phyloP scores from a whole-genome alignment of 2,329 filamentous ascomycete species.

The Alternaria consortialis region DNA sequence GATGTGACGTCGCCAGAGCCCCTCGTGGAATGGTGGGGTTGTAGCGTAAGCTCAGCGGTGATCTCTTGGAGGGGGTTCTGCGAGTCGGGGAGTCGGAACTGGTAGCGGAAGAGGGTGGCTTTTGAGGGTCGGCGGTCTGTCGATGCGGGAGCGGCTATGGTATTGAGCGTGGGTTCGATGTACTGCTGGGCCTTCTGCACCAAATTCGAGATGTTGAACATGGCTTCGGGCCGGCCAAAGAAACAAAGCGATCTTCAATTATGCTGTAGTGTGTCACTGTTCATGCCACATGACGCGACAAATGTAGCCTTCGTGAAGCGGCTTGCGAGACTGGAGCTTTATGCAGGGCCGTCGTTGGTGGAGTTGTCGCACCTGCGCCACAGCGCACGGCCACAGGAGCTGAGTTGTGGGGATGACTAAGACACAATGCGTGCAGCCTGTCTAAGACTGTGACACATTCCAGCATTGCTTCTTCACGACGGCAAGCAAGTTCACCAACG shows the following conservation, averaged over 20 bases:
- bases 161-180: conserved; percentile 85
- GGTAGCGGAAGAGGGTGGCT: conserved; percentile 89
- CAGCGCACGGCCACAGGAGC: conserved; percentile 21
- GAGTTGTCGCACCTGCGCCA: conserved; percentile 17
- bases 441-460: neutral
- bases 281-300: conserved; percentile 42
- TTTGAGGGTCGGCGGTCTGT: conserved; percentile 87
- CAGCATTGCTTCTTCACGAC: neutral
- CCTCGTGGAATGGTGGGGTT: conserved; percentile 69
- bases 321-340: conserved; percentile 23
- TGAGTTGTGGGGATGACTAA: conserved; percentile 18
- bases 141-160: conserved; percentile 65
- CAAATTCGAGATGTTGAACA: conserved; percentile 73
- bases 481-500: neutral
- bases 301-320: conserved; percentile 21
- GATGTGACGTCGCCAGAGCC: conserved; percentile 46
- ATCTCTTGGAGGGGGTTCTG: conserved; percentile 97
- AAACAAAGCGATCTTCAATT: conserved; percentile 21
- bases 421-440: neutral
- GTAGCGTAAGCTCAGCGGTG: conserved; percentile 89
- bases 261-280: conserved; percentile 13
- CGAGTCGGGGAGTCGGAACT: conserved; percentile 92
- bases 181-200: conserved; percentile 96
- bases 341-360: conserved; percentile 22
- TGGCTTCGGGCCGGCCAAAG: conserved; percentile 36